Evolutionary conservation across 2,329 filamentous ascomycete genomes (phyloP).

Genomic region (Xylaria sp.): DNA sequence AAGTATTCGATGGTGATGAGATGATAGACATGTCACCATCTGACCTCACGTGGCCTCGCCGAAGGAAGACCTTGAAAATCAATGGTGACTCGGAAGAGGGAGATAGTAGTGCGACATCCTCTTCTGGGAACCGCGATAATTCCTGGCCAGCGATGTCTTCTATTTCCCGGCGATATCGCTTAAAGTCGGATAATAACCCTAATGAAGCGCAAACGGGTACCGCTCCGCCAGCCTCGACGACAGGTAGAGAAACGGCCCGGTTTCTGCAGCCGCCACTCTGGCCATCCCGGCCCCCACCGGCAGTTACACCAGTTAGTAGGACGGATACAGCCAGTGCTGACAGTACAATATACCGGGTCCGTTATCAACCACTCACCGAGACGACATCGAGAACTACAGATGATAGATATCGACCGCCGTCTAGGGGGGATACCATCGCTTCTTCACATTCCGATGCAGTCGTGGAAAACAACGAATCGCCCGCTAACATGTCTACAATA

Average conservation of each 20-base stretch:
- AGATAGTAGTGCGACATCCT: constrained; percentile 48
- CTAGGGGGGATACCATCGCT: constrained; percentile 52
- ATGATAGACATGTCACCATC: constrained; percentile 76
- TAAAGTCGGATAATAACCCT: constrained; percentile 43
- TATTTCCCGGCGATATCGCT: constrained; percentile 54
- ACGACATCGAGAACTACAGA: constrained; percentile 60
- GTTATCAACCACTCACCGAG: constrained; percentile 69
- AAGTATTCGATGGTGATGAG: constrained; percentile 94
- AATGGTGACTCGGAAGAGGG: constrained; percentile 50
- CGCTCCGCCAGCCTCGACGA: constrained; percentile 39
- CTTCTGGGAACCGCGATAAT: constrained; percentile 48
- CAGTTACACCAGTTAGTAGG: constrained; percentile 68
- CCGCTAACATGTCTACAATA: constrained; percentile 30
- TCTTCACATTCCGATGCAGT: constrained; percentile 40
- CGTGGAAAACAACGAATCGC: constrained; percentile 34
- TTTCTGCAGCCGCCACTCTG: constrained; percentile 63
- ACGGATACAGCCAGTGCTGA: constrained; percentile 72
- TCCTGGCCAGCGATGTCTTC: constrained; percentile 57
- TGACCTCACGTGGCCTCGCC: constrained; percentile 61
- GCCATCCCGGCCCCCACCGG: constrained; percentile 66
- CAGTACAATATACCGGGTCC: constrained; percentile 71
- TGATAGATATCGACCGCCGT: constrained; percentile 49
- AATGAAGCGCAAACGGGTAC: constrained; percentile 34
- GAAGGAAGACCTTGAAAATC: constrained; percentile 46
- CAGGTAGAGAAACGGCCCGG: constrained; percentile 43